A percentile compares a stretch with the other conserved stretches of the same genome.
These are phyloP conservation scores for Fusarium sp. DNA, from an alignment of 2,329 filamentous ascomycete species.

Conservation along the genomic window DNA sequence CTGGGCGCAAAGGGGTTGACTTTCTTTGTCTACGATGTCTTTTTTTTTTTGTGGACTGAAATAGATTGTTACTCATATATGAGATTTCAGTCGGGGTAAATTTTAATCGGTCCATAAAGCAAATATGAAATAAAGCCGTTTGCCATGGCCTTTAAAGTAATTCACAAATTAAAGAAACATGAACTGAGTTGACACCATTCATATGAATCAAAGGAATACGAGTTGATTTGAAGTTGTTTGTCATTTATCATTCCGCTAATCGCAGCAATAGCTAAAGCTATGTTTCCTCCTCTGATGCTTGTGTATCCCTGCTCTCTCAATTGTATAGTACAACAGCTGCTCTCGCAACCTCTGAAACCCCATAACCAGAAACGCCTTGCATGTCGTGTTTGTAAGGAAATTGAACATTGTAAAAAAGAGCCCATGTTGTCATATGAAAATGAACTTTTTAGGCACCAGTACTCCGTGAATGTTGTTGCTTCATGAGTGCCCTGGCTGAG, in stretches of 20 bases:
- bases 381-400: conserved; percentile 30
- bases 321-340: conserved; percentile 21
- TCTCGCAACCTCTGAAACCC: neutral
- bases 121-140: neutral
- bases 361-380: conserved; percentile 34
- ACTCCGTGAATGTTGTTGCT: conserved; percentile 22
- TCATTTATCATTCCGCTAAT: conserved; percentile 32
- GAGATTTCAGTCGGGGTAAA: neutral
- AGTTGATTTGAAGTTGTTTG: neutral
- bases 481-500: conserved; percentile 5
- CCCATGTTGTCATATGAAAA: conserved; percentile 30
- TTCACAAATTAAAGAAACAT: rapidly evolving
- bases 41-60: neutral
- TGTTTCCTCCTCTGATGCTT: conserved; percentile 4
- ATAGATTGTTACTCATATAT: neutral
- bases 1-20: neutral
- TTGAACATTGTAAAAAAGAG: conserved; percentile 8
- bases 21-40: neutral
- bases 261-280: neutral
- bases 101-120: neutral
- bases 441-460: conserved; percentile 29
- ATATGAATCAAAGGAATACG: rapidly evolving
- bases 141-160: no score
- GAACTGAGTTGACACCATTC: rapidly evolving
- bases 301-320: conserved; percentile 1